A percentile compares a stretch with the other conserved stretches of the same genome.
These are phyloP conservation scores for Trichocladium uniseriatum DNA, from an alignment of 495 filamentous ascomycete genomes.

Conservation along the genomic window DNA sequence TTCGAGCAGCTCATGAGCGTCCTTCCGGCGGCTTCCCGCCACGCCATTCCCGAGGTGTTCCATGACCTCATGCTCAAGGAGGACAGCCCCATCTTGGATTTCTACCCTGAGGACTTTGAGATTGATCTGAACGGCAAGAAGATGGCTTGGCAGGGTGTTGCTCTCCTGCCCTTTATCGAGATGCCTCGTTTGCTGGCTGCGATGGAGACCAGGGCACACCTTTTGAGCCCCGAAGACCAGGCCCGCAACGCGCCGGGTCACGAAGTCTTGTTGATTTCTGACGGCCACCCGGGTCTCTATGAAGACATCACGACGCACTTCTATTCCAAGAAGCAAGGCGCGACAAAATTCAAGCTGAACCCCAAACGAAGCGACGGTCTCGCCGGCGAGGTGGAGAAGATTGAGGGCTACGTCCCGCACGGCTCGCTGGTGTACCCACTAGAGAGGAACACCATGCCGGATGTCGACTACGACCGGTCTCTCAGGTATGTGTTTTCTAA, in stretches of 20 bases:
- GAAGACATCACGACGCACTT: conserved; percentile 71
- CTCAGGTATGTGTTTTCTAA: conserved; percentile 52
- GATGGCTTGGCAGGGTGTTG: conserved; percentile 95
- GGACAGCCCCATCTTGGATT: conserved; percentile 88
- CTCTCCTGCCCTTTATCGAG: conserved; percentile 91
- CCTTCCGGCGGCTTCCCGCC: conserved; percentile 81
- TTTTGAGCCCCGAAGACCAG: conserved; percentile 67
- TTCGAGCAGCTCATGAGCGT: conserved; percentile 99
- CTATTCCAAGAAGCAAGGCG: conserved; percentile 78
- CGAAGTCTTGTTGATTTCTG: conserved; percentile 77
- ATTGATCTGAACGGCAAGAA: conserved; percentile 97
- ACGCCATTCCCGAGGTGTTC: conserved; percentile 81
- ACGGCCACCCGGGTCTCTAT: conserved; percentile 65
- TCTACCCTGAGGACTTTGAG: conserved; percentile 90
- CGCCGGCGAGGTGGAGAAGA: conserved; percentile 70
- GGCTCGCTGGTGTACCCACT: conserved; percentile 51
- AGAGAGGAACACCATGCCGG: conserved; percentile 54
- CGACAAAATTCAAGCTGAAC: conserved; percentile 57
- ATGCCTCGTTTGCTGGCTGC: conserved; percentile 76
- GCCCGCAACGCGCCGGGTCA: conserved; percentile 70
- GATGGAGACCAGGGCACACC: conserved; percentile 71
- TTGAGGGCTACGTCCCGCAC: conserved; percentile 71
- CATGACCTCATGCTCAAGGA: conserved; percentile 78
- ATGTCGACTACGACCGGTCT: conserved; percentile 72
- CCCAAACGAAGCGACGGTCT: conserved; percentile 65